Percentiles rank a stretch among this genome's conserved stretches.
Conservation (phyloP, 306 rosid genomes). For the Geum urbanum region DNA sequence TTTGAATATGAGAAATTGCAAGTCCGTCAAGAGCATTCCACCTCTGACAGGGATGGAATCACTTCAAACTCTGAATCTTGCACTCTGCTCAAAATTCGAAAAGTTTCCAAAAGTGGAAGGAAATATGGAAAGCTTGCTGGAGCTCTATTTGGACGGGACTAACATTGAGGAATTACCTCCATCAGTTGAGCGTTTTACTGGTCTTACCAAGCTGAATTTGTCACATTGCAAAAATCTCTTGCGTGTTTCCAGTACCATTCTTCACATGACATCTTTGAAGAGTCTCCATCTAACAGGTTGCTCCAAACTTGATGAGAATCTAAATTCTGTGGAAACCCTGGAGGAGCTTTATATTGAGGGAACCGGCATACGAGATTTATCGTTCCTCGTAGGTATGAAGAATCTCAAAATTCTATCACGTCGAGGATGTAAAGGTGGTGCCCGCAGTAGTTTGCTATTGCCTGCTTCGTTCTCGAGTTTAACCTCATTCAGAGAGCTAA, state of each 20-base stretch:
- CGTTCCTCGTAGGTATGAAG: conserved; percentile 8
- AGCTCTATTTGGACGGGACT: no score
- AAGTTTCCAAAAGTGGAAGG: no score
- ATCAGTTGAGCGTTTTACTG: neutral
- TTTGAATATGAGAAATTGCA: no score
- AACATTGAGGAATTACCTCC: no score
- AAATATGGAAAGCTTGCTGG: no score
- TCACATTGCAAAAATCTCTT: conserved; percentile 12
- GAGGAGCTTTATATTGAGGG: conserved; percentile 17
- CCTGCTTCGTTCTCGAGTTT: no score
- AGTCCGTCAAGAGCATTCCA: no score
- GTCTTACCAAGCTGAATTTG: conserved; percentile 9
- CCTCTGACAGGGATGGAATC: no score
- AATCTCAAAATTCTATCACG: conserved; percentile 8
- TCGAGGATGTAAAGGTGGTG: neutral
- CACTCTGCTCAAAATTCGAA: no score
- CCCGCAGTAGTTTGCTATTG: no score
- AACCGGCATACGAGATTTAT: conserved; percentile 12
- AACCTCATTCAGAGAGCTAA: no score
- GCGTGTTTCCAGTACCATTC: conserved; percentile 11
- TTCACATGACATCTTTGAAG: conserved; percentile 11
- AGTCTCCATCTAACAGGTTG: conserved; percentile 17
- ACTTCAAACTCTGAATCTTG: no score
- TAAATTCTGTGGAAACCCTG: conserved; percentile 9
- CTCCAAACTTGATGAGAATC: conserved; percentile 10